Evolutionary conservation across 257 asterid genomes (phyloP), one percentile per base, ranked within the genome.

Genomic region (Solanum pennellii): DNA sequence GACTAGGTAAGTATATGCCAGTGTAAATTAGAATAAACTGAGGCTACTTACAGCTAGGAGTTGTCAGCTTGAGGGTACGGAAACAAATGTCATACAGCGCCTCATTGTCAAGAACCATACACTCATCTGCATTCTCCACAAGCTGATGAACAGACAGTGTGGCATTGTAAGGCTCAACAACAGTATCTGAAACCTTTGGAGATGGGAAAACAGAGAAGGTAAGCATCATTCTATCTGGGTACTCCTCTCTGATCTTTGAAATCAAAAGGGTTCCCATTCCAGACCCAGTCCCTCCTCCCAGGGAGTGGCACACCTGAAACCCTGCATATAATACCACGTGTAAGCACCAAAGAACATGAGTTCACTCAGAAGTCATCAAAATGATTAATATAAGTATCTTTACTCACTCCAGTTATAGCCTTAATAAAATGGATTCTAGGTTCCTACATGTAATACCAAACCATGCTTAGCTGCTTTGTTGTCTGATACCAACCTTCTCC

Each of bases 251-350:
- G 9, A 92, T 92, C 89, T 92, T 92, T 1, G 94, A 92, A 35
- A 92, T 92, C 89, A 92, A 35, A 15, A 90, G 88, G 73, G 94
- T 90, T 14, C 94, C 94, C 94, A 92, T 92, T 69, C 94, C 94
- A 23, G 94, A 92, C 42, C 94, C 94, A 3, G 94, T 92, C 2
- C 94, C 94, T 83, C 94, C 94, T 69, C 94, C 94, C 79, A 92
- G 52, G 3, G 93, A 92, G 72, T 92, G 94, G 85, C 94, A 92
- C 27, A 92, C 94, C 84, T 92, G 93, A 82, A 92, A 92, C 86
- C 94, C 94, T 92, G 90, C 27, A 87, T 13, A 41, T 47, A 3
- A 42, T 52, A 68, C 3, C 25, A 68, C 33, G 27, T 9, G 6
- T 39, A 10, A 25, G 79, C 68, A 86, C 39, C 8, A 60, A 44